Evolutionary conservation across 176 grass and related monocot genomes (phyloP).

Genomic region (Eleusine indica): DNA sequence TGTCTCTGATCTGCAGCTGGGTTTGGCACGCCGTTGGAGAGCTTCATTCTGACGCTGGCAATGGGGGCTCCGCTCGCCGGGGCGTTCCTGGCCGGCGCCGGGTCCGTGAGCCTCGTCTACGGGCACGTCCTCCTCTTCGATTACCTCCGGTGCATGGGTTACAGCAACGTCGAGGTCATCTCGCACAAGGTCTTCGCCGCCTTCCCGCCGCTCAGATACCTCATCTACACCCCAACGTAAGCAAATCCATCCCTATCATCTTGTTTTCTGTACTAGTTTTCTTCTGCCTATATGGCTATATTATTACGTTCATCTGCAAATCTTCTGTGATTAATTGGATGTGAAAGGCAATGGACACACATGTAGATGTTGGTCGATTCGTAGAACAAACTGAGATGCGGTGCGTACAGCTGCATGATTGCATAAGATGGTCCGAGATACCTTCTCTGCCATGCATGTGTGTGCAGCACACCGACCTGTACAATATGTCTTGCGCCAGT

Average conservation of each 20-base stretch:
- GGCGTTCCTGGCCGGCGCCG: constrained; percentile 57
- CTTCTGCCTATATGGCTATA: no score
- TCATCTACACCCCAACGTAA: constrained; percentile 89
- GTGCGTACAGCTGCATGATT: background rate
- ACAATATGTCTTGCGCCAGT: no score
- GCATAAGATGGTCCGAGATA: background rate
- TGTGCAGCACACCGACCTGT: background rate
- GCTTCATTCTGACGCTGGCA: constrained; percentile 58
- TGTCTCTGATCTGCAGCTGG: constrained; percentile 42
- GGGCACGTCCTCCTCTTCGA: constrained; percentile 71
- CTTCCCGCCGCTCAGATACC: constrained; percentile 64
- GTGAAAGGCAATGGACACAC: background rate
- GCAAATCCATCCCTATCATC: background rate
- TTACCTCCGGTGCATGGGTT: constrained; percentile 77
- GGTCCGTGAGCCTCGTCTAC: constrained; percentile 76
- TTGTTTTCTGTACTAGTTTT: background rate
- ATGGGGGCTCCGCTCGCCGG: constrained; percentile 64
- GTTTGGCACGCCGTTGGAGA: constrained; percentile 84
- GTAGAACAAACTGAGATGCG: background rate
- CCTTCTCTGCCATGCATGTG: background rate
- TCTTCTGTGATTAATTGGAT: background rate
- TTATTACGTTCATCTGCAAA: background rate
- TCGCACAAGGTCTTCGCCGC: constrained; percentile 52
- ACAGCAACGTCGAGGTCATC: constrained; percentile 93
- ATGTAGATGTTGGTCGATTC: background rate